Evolutionary conservation across 2,329 filamentous ascomycete genomes (phyloP), one percentile per base, ranked within the genome.

Genomic region (Aaosphaeria arxii): DNA sequence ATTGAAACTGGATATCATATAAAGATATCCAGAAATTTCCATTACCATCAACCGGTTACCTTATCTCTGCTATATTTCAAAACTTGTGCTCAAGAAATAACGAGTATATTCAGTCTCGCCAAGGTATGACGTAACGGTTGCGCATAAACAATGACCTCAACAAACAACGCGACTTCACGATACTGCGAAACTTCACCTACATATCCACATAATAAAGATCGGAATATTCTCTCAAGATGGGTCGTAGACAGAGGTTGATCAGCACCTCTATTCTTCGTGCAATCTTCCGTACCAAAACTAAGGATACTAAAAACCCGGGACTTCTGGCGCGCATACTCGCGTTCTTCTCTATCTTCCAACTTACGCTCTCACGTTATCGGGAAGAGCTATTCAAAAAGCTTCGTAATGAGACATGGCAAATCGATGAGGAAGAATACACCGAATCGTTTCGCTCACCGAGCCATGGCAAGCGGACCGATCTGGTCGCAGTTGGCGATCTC

Each of bases 401-500:
- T 7, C 74, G 82, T 6, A 70, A 70, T 5, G 69, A 78, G 5
- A 66, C 72, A 13, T 85, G 82, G 81, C 50, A 71, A 4, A 75
- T 84, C 32, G 67, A 77, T 28, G 77, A 83, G 49, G 71, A 77
- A 7, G 77, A 77, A 24, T 85, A 84, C 53, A 70, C 66, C 9
- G 73, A 74, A 30, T 81, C 76, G 53, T 85, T 85, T 56, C 69
- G 71, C 5, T 67, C 63, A 31, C 66, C 71, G 11, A 66, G 64
- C 32, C 63, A 63, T 55, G 69, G 64, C 47, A 70, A 70, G 52
- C 67, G 62, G 40, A 66, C 64, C 46, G 64, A 67, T 43, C 69
- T 89, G 31, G 68, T 77, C 2, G 67, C 83, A 1, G 78, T 86
- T 51, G 86, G 84, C 1, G 85, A 89, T 60, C 75, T 90, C 69